Base-by-base conservation (phyloP, 352 stramenopile species). In the Phytophthora meadii region DNA sequence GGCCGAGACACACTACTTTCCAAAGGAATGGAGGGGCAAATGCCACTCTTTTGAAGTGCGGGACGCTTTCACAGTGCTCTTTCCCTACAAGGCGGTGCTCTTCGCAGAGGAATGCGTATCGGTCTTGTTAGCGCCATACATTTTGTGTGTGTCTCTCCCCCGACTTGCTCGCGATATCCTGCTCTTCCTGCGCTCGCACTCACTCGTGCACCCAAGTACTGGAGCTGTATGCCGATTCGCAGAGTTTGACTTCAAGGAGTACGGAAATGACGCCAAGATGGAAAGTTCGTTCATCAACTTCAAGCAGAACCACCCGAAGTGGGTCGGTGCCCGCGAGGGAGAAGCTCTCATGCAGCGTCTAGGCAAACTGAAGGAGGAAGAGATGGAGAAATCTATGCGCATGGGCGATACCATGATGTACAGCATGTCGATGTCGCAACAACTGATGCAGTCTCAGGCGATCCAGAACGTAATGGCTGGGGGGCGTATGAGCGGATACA, bases 221-320 rank as follows among this genome's bases (percentile, higher is more conserved):
- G 97, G 97, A 19, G 90, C 98, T 24, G 92, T 99, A 10, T 99
- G 97, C 74, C 95, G 96, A 27, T 95, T 93, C 61, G 87, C 91
- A 30, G 95, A 97, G 47, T 99, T 99, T 75, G 96, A 99, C 72
- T 99, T 99, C 70, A 96, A 98, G 55, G 82, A 86, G 41, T 99
- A 98, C 69, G 81, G 86, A 22, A 91, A 98, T 66, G 91, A 96
- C 53, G 55, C 71, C 17, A 99, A 99, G 78, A 98, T 99, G 93
- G 96, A 99, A 70, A 98, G 97, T 41, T 98, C 89, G 40, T 98
- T 99, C 67, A 90, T 99, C 52, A 99, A 94, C 54, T 99, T 99
- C 72, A 98, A 98, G 67, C 87, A 93, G 53, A 95, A 95, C 48
- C 88, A 97, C 64, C 89, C 89, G 5, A 86, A 80, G 34, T 97